These are phyloP conservation scores for Solanum ahanhuiri DNA, from an alignment of 257 asterid species.

Conservation along the genomic window DNA sequence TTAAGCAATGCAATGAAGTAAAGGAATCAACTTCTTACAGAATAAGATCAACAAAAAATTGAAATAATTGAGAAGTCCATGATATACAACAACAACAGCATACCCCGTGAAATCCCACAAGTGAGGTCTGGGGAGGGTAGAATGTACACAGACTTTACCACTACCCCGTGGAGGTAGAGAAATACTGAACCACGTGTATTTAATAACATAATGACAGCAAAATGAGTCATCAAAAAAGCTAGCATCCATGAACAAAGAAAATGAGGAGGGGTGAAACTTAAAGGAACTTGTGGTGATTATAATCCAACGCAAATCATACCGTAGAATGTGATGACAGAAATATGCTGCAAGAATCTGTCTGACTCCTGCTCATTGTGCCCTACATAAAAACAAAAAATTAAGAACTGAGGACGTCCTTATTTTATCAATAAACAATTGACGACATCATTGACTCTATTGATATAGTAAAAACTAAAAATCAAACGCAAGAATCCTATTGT, in stretches of 20 bases:
- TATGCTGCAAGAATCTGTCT: not conserved
- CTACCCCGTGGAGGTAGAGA: not conserved
- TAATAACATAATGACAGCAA: not conserved
- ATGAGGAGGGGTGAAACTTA: not conserved
- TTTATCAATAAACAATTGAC: not conserved
- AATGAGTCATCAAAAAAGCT: not conserved
- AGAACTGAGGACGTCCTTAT: not conserved
- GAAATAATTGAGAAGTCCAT: not conserved
- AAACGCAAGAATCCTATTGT: not conserved
- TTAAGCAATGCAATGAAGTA: not conserved
- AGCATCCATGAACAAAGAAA: not conserved
- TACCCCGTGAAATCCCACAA: not conserved
- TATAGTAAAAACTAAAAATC: not conserved
- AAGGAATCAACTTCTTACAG: not conserved
- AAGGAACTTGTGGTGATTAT: not conserved
- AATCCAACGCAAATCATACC: constrained; percentile 8
- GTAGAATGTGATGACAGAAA: constrained; percentile 14
- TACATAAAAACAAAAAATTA: not conserved
- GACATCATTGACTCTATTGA: not conserved
- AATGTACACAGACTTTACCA: not conserved
- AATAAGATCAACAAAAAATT: not conserved
- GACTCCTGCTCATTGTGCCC: constrained; percentile 20
- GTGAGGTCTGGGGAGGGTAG: not conserved
- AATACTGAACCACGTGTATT: not conserved
- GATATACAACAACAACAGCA: not conserved